Evolutionary conservation across 1,284 basidiomycete genomes (phyloP).

Genomic region (Takashimella koratensis): DNA sequence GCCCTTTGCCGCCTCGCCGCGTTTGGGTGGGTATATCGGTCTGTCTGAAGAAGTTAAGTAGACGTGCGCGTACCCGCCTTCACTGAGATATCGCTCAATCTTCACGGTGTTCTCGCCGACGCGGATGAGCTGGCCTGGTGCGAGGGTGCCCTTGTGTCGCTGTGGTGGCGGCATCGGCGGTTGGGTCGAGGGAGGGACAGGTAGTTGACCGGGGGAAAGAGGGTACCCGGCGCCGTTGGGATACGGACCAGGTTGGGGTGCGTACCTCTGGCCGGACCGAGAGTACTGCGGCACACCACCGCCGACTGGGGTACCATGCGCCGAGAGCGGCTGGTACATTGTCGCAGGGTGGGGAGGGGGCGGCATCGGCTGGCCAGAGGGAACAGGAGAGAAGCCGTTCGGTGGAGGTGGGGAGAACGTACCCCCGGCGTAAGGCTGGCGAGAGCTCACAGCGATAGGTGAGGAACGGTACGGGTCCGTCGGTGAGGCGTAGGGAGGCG

Average conservation of each 20-base stretch:
- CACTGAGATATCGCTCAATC: slow-evolving; percentile 83
- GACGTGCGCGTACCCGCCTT: slow-evolving; percentile 98
- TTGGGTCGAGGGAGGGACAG: not conserved
- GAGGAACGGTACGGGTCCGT: slow-evolving; percentile 28
- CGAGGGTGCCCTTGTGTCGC: slow-evolving; percentile 50
- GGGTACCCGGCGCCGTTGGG: slow-evolving; percentile 3
- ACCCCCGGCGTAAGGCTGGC: slow-evolving; percentile 23
- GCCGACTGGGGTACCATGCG: not conserved
- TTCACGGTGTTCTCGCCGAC: slow-evolving; percentile 88
- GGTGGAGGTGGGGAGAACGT: slow-evolving; percentile 25
- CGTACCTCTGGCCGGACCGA: not conserved
- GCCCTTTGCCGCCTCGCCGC: slow-evolving; percentile 19
- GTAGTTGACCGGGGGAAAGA: not conserved
- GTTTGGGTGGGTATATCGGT: slow-evolving; percentile 62
- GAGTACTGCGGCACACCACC: slow-evolving; percentile 10
- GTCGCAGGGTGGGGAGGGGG: slow-evolving; percentile 3
- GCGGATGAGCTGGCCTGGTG: slow-evolving; percentile 75
- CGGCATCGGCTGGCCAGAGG: slow-evolving; percentile 17
- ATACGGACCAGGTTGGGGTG: slow-evolving; percentile 5
- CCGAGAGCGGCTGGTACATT: slow-evolving; percentile 1
- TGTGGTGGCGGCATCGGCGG: slow-evolving; percentile 15
- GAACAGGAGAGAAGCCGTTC: slow-evolving; percentile 17
- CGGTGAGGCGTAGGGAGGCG: slow-evolving; percentile 8
- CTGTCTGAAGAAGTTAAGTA: slow-evolving; percentile 86
- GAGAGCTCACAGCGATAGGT: slow-evolving; percentile 21